Evolutionary conservation across 768 basidiomycete genomes (phyloP), one percentile per base, ranked within the genome.

Genomic region (Suillus fuscotomentosus): DNA sequence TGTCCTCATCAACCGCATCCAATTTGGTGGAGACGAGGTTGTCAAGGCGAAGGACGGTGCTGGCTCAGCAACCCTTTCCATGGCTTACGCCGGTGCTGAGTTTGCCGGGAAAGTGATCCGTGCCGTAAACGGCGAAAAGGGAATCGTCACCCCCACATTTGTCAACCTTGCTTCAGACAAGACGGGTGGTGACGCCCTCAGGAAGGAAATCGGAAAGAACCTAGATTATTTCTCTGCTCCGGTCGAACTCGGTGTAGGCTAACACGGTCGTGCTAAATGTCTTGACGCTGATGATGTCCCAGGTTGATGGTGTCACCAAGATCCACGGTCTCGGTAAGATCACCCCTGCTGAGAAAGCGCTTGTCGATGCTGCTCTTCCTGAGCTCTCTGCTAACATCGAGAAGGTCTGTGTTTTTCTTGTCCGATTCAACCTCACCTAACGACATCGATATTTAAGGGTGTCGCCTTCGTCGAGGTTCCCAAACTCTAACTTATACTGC

Each of bases 21-120:
- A 97, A 76, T 97, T 92, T 72, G 96, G 96, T 63, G 96, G 95
- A 64, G 96, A 97, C 70, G 96, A 99, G 80, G 96, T 99, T 72
- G 97, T 99, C 75, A 92, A 97, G 81, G 97, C 97, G 51, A 99
- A 99, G 82, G 91, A 94, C 71, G 89, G 89, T 63, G 76, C 83
- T 60, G 97, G 97, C 53, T 95, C 94, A 39, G 96, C 96, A 10
- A 97, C 95, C n/a, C 86, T 97, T 63, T 95, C 93, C 41, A 98
- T 98, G 95, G 95, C 95, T 1, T 94, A 90, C 70, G 93, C 97
- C 60, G 97, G 95, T 64, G 92, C 92, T 59, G 89, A 94, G 78
- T 99, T 99, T 72, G 86, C 94, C 36, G 76, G 76, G 69, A 92
- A 94, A 73, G 80, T 98, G 72, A 82, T 99, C 72, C 85, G 88